Evolutionary conservation across 176 grass and related monocot species (phyloP).

Genomic region (Otatea glauca): DNA sequence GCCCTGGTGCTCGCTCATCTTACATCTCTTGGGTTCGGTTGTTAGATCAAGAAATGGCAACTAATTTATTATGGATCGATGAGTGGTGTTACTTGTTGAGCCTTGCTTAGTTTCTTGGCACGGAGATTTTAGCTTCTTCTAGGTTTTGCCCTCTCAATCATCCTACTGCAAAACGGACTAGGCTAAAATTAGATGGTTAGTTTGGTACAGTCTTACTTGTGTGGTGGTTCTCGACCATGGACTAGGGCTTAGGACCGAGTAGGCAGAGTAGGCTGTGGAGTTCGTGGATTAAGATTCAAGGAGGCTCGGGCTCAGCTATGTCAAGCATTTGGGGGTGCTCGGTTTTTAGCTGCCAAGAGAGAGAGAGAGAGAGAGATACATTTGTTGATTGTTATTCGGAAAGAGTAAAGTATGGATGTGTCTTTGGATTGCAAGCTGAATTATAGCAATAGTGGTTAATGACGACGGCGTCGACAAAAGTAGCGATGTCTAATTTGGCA

Average conservation of each 20-base stretch:
- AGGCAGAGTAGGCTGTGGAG: constrained; percentile 31
- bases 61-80: neutral
- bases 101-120: constrained; percentile 1
- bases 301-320: neutral
- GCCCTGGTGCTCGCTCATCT: neutral
- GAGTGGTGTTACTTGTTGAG: neutral
- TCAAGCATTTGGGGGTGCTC: neutral
- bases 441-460: neutral
- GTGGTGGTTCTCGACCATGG: neutral
- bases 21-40: neutral
- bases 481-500: neutral
- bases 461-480: neutral
- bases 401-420: neutral
- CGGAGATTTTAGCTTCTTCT: neutral
- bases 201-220: neutral
- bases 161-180: neutral
- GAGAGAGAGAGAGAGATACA: neutral
- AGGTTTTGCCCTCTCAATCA: neutral
- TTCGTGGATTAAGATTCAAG: constrained; percentile 1
- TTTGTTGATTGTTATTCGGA: neutral
- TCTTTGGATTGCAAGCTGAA: neutral
- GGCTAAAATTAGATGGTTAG: neutral
- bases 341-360: constrained; percentile 9
- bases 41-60: neutral
- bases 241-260: neutral